Conservation (phyloP, 345 rosid genomes). For the Salix arbutifolia region DNA sequence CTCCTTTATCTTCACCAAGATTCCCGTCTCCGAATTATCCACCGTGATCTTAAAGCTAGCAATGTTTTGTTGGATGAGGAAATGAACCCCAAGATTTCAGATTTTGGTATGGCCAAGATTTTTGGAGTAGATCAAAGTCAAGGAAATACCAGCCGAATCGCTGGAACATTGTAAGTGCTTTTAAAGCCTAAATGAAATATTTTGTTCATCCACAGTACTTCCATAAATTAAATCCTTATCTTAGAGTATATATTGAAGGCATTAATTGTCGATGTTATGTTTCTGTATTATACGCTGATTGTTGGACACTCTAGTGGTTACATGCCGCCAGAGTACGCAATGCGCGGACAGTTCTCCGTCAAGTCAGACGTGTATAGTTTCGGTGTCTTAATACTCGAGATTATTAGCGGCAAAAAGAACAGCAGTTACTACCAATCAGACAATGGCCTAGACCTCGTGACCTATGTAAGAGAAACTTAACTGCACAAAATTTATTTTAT, state of each 20-base stretch:
- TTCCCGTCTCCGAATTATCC: background rate
- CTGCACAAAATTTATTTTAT: too few species aligned
- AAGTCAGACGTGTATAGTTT: slow-evolving; percentile 1
- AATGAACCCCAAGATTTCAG: background rate
- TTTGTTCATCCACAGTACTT: too few species aligned
- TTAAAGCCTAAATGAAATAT: too few species aligned
- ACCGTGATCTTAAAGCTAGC: background rate
- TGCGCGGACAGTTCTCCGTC: slow-evolving; percentile 7
- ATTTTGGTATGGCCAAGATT: slow-evolving; percentile 10
- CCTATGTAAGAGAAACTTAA: too few species aligned
- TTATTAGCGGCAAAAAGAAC: background rate
- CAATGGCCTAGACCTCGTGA: too few species aligned
- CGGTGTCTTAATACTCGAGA: background rate
- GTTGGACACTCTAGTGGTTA: background rate
- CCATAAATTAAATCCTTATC: too few species aligned
- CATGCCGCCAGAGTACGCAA: background rate
- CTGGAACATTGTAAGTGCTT: slow-evolving; percentile 7
- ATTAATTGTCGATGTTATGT: too few species aligned
- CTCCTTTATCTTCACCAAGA: slow-evolving; percentile 15
- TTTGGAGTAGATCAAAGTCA: slow-evolving; percentile 8
- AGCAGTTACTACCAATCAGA: too few species aligned
- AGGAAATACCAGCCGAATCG: slow-evolving; percentile 3
- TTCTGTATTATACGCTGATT: too few species aligned
- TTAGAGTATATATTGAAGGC: too few species aligned
- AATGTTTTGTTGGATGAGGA: background rate